phyloP scores from a whole-genome alignment of 2,329 filamentous ascomycete species.

The Fusarium brachygibbosum region DNA sequence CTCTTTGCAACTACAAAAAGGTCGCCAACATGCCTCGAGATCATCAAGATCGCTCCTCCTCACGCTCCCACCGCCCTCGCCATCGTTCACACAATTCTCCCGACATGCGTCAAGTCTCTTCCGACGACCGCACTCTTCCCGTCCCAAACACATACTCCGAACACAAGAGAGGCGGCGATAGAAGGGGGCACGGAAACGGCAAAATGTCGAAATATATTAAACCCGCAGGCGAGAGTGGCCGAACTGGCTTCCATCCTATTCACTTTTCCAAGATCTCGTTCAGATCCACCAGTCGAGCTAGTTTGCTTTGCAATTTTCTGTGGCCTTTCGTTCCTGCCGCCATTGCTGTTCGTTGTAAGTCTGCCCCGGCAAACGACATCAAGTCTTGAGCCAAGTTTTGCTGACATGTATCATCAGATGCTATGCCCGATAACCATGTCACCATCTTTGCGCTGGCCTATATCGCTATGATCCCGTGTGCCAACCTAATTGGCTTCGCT shows the following conservation, averaged over 20 bases:
- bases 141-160: conserved; percentile 48
- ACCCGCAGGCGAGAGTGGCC: conserved; percentile 60
- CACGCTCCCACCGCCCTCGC: conserved; percentile 34
- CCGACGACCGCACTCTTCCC: conserved; percentile 42
- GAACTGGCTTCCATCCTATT: conserved; percentile 59
- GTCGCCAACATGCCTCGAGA: conserved; percentile 28
- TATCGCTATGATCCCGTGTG: conserved; percentile 65
- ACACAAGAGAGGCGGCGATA: conserved; percentile 20
- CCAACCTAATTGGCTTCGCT: conserved; percentile 64
- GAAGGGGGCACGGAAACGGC: not conserved
- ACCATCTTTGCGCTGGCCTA: conserved; percentile 64
- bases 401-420: conserved; percentile 46
- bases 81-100: conserved; percentile 32
- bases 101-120: conserved; percentile 25
- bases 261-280: conserved; percentile 61
- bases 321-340: conserved; percentile 66
- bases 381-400: conserved; percentile 8
- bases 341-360: conserved; percentile 58
- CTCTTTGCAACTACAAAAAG: conserved; percentile 6
- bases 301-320: conserved; percentile 62
- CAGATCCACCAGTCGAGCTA: conserved; percentile 60
- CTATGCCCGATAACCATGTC: conserved; percentile 54
- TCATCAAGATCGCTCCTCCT: conserved; percentile 31
- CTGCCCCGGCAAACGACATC: not conserved
- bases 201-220: conserved; percentile 42